Evolutionary conservation across 164 flowering plant species (phyloP), one percentile per base, ranked within the genome.

Genomic region (Piper longum): DNA sequence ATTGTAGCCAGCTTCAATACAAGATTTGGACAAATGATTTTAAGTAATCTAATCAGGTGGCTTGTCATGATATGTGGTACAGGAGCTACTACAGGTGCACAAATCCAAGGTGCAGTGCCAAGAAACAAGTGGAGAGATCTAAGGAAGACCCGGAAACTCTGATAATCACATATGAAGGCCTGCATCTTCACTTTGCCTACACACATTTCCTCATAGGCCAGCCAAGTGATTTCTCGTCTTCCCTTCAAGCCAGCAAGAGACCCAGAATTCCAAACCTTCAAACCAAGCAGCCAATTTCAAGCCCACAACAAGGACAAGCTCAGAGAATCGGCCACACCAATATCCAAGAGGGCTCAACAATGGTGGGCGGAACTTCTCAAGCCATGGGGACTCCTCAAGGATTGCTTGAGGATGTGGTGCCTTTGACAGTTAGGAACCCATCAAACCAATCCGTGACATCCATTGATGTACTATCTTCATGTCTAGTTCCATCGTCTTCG

Each of bases 31-130:
- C 36, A 26, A 26, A 26, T 26, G 36, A 26, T 26, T n/a, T n/a
- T 26, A 26, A 26, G 36, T 26, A 26, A 26, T 26, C 36, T 26
- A 26, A 26, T 26, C 36, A 26, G 36, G 36, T 26, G 36, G 36
- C 36, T 26, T 26, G 36, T 26, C 36, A 26, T 26, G 36, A 26
- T 26, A 26, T 26, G 36, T 48, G 14, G 9, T 12, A 62, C 78
- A 92, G 98, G 83, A 92, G 91, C 76, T 92, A 92, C 51, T 92
- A 88, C 76, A 81, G 81, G 71, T 92, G 98, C 80, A 89, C 96
- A 7, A 92, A 85, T 74, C 88, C 96, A 42, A 80, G 87, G 66
- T 92, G 98, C 75, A 80, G 79, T 16, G 96, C 98, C 6, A 92
- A 89, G 75, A 92, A 88, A 71, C 96, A 89, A 63, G 96, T 89